phyloP scores from a whole-genome alignment of 2,329 filamentous ascomycete genomes.

The Penicillium nordicum region DNA sequence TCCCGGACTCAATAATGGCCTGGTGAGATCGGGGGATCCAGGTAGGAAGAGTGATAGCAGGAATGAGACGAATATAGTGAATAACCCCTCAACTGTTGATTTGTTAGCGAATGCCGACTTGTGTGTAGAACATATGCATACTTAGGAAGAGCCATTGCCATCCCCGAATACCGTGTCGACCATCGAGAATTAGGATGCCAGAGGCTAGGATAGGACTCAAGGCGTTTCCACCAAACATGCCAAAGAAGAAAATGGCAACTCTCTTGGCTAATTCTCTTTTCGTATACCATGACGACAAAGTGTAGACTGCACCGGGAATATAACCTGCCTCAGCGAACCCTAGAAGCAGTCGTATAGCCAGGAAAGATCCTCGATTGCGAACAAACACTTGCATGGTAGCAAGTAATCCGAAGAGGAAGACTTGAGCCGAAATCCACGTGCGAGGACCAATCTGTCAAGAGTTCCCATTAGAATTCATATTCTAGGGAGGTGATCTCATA shows the following conservation, averaged over 20 bases:
- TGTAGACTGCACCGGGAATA: neutral
- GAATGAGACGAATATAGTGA: neutral
- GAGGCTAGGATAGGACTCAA: neutral
- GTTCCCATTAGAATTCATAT: neutral
- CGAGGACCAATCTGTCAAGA: neutral
- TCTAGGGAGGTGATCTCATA: neutral
- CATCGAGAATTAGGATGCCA: neutral
- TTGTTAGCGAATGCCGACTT: neutral
- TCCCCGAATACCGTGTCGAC: neutral
- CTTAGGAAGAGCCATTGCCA: neutral
- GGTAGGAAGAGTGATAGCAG: neutral
- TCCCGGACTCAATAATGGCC: neutral
- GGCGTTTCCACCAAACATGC: neutral
- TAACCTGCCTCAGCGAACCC: neutral
- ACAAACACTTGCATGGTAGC: neutral
- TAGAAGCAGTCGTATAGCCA: neutral
- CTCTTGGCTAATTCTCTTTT: neutral
- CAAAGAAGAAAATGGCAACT: constrained; percentile 1
- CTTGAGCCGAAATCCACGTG: neutral
- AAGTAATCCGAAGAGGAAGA: neutral
- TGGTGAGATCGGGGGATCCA: neutral
- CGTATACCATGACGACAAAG: neutral
- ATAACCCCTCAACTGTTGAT: neutral
- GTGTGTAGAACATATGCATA: neutral
- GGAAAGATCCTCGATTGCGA: neutral